These are phyloP conservation scores for Lippia alba DNA, from an alignment of 305 asterid species.

Conservation along the genomic window DNA sequence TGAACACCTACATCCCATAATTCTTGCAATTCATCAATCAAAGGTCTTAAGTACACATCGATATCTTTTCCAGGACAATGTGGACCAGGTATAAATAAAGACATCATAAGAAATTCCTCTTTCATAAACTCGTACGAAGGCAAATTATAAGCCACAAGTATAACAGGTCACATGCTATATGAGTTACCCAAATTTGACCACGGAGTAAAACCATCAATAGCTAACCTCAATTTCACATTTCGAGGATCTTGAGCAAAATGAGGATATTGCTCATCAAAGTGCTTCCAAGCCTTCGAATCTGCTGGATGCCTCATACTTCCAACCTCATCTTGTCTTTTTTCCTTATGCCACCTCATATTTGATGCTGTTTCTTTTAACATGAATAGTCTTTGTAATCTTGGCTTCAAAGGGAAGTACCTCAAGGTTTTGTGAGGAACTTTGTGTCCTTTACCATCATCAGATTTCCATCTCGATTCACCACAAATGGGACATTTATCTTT, in stretches of 20 bases:
- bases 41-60: neutral
- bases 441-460: neutral
- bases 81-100: neutral
- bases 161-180: conserved; percentile 26
- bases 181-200: conserved; percentile 2
- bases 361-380: neutral
- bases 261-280: conserved; percentile 4
- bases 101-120: neutral
- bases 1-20: conserved; percentile 1
- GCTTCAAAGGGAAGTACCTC: conserved; percentile 7
- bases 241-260: neutral
- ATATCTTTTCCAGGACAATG: neutral
- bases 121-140: neutral
- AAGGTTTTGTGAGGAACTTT: neutral
- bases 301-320: conserved; percentile 27
- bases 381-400: conserved; percentile 24
- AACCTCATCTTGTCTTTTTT: neutral
- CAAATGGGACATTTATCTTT: neutral
- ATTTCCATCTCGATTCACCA: neutral
- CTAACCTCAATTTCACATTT: conserved; percentile 20
- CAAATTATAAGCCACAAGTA: neutral
- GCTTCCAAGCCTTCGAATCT: conserved; percentile 17
- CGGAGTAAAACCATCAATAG: conserved; percentile 22
- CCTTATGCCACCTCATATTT: neutral
- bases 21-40: neutral